A percentile compares a stretch with the other conserved stretches of the same genome.
Conservation (phyloP, 2,329 filamentous ascomycete species). For the Paecilomyces dactylethromorphus region DNA sequence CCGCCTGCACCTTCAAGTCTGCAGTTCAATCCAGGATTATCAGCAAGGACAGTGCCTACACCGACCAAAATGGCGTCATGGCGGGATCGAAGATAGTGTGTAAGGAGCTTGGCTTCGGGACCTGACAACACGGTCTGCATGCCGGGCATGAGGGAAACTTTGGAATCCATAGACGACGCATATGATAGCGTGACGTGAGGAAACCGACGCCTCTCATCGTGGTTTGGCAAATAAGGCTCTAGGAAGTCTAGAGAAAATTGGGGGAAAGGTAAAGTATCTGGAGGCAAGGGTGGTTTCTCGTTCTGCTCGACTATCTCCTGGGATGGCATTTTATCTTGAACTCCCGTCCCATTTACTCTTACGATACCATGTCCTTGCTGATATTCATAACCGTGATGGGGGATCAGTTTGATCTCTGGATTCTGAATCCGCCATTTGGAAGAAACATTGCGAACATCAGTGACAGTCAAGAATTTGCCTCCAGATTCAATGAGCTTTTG, state of each 20-base stretch:
- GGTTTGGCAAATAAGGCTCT: conserved; percentile 45
- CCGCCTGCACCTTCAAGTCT: conserved; percentile 58
- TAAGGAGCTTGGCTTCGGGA: conserved; percentile 80
- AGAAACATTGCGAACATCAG: conserved; percentile 43
- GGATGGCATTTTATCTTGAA: conserved; percentile 8
- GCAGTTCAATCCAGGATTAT: conserved; percentile 81
- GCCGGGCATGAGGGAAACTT: conserved; percentile 68
- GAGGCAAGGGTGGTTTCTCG: conserved; percentile 18
- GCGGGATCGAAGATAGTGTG: conserved; percentile 74
- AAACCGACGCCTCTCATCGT: conserved; percentile 25
- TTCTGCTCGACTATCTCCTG: conserved; percentile 6
- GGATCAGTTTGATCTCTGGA: conserved; percentile 34
- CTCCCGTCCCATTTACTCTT: conserved; percentile 14
- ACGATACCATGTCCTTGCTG: conserved; percentile 39
- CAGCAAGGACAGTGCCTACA: conserved; percentile 73
- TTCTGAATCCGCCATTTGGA: conserved; percentile 43
- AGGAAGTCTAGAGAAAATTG: conserved; percentile 40
- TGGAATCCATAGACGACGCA: conserved; percentile 81
- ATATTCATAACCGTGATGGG: conserved; percentile 40
- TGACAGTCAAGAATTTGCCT: conserved; percentile 40
- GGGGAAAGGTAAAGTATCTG: conserved; percentile 41
- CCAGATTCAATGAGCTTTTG: conserved; percentile 39
- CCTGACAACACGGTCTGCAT: conserved; percentile 79
- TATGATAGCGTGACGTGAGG: conserved; percentile 76
- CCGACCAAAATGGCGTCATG: conserved; percentile 84